Evolutionary conservation across 2,329 filamentous ascomycete genomes (phyloP), one percentile per base, ranked within the genome.

Genomic region (Purpureocillium lavendulum): DNA sequence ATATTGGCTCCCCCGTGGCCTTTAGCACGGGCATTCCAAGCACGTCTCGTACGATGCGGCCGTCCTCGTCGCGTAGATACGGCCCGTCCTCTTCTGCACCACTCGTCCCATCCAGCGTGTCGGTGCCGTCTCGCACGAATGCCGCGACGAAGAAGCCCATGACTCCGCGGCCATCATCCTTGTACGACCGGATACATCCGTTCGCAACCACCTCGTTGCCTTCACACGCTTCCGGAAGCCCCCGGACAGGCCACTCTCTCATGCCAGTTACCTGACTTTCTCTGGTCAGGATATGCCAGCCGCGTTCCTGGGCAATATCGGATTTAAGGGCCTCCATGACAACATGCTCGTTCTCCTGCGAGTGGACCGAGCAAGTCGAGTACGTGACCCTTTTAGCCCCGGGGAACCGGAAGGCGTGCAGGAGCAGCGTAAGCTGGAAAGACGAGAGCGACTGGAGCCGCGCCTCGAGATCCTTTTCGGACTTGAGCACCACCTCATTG

Each of bases 71-170:
- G 45, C 75, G 60, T 39, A 73, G 60, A 37, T 75, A 68, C 1
- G 75, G 73, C 35, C 69, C 75, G 43, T 76, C 58, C 3, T 47
- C 6, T 26, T 26, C 21, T 5, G 21, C 49, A 32, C 39, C 45
- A 10, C 40, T 42, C 31, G 33, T 42, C 35, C 40, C 36, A 9
- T 11, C 41, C 7, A 32, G 40, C 2, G 21, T 39, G 9, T 38
- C 40, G 21, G 36, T 43, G 29, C 36, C 40, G 18, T 52, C 55
- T 28, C 59, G 56, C 3, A 87, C 73, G 60, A 98, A 95, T 0
- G 75, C 87, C n/a, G 80, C 87, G 15, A 96, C 85, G 52, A 98
- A 98, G 62, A 98, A 97, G 0, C 92, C 90, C 76, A 96, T 95
- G 1, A 89, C 85, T 0, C 88, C 87, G 46, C 84, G 77, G 9